Evolutionary conservation across 2,329 filamentous ascomycete species (phyloP), one percentile per base, ranked within the genome.

Genomic region (Colletotrichum destructivum): DNA sequence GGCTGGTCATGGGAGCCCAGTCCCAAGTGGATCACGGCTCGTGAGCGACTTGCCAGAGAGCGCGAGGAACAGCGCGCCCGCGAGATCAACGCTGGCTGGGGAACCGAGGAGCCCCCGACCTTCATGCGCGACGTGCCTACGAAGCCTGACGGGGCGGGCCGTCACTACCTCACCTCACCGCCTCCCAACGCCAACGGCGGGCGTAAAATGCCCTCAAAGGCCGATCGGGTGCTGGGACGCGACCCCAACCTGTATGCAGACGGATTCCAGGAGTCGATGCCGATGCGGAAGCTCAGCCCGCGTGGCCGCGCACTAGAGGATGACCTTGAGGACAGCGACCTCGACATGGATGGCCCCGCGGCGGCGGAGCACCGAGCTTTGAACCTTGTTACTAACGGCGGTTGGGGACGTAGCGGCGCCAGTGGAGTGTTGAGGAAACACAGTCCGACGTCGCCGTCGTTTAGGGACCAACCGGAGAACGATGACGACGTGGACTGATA

Each of bases 1-100:
- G 96, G 96, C 26, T 99, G 96, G 96, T 88, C 87, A 55, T 99
- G 96, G 96, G 95, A 98, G 77, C 89, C 95, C 0, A 97, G 91
- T 78, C 87, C 89, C 1, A 90, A 89, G 75, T 99, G 96, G 93
- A 74, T 93, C 3, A 90, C 91, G 46, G 93, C 92, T 4, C 87
- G 91, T 54, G 91, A 94, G 7, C 84, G 84, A 23, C 85, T 95
- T n/a, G 83, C 84, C 5, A 75, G 78, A 12, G 89, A 92, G 72
- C 83, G 90, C 56, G 85, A 89, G 64, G 84, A 88, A 61, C 92
- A 94, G 78, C 86, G 88, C 60, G 84, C 87, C 71, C 84, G 92
- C 66, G 92, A 94, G 80, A 83, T 88, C 21, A 88, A 86, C 38
- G 91, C 92, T 16, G 92, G 92, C 44, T 94, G 92, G 91, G 92